phyloP scores from a whole-genome alignment of 768 basidiomycete species.

The Fomitopsis pulvina region DNA sequence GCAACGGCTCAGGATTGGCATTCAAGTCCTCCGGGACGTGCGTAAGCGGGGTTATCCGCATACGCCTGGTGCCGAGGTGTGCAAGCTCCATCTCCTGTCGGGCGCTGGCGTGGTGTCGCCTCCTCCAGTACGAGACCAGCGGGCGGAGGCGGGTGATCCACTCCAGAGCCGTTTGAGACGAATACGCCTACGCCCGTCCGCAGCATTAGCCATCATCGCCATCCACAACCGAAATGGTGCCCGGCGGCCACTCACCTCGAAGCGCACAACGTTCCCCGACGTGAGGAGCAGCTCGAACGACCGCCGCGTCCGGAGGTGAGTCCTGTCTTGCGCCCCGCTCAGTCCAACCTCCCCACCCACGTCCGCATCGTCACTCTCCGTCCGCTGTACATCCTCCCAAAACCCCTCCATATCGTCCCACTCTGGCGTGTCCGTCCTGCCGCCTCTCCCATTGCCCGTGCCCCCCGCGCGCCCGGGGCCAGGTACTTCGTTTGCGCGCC shows the following conservation, averaged over 20 bases:
- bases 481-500: constrained; percentile 5
- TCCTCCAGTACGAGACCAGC: constrained; percentile 73
- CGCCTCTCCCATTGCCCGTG: no score
- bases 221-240: no score
- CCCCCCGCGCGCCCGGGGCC: no score
- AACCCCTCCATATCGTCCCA: constrained; percentile 28
- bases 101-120: constrained; percentile 69
- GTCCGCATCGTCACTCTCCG: constrained; percentile 53
- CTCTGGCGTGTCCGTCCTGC: constrained; percentile 14
- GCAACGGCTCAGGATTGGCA: constrained; percentile 42
- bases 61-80: constrained; percentile 41
- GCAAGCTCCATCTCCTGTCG: constrained; percentile 76
- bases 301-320: constrained; percentile 46
- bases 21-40: constrained; percentile 33
- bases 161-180: constrained; percentile 61
- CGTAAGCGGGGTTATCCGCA: constrained; percentile 54
- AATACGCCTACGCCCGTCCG: constrained; percentile 59
- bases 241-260: constrained; percentile 69
- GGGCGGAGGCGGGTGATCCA: constrained; percentile 78
- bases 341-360: constrained; percentile 56
- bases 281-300: constrained; percentile 74
- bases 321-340: constrained; percentile 32
- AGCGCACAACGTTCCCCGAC: constrained; percentile 62
- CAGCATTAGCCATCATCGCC: background rate
- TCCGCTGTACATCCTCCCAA: constrained; percentile 31